These are phyloP conservation scores for Fusarium torulosum DNA, from an alignment of 2,329 filamentous ascomycete genomes.

Conservation along the genomic window DNA sequence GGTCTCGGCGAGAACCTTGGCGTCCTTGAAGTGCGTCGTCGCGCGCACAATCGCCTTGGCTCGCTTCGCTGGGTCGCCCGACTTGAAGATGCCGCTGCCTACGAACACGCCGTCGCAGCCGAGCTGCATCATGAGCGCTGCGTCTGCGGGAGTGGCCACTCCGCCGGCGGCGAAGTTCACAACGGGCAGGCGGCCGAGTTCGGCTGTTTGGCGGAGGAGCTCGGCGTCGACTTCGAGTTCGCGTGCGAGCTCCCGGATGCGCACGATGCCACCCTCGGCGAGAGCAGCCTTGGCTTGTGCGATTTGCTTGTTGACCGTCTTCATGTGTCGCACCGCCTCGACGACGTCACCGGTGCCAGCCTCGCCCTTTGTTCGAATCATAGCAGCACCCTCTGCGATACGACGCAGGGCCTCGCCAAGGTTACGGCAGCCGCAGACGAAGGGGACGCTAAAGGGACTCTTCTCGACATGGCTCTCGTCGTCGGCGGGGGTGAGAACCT, in stretches of 20 bases:
- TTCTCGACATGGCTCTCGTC: conserved; percentile 93
- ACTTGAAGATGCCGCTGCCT: conserved; percentile 97
- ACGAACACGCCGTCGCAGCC: conserved; percentile 99
- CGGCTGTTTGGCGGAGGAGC: conserved; percentile 86
- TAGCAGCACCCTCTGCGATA: conserved; percentile 93
- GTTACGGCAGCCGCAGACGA: conserved; percentile 96
- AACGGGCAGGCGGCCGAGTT: conserved; percentile 88
- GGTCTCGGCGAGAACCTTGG: conserved; percentile 87
- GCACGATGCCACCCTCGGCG: conserved; percentile 62
- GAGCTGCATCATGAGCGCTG: conserved; percentile 97
- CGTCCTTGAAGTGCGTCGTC: conserved; percentile 88
- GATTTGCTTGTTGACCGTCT: conserved; percentile 87
- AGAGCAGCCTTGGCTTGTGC: conserved; percentile 82
- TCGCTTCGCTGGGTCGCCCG: conserved; percentile 87
- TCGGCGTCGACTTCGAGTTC: conserved; percentile 83
- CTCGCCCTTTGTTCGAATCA: conserved; percentile 99
- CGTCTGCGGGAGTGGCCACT: conserved; percentile 98
- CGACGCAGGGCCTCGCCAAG: conserved; percentile 92
- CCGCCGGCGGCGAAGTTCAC: conserved; percentile 99
- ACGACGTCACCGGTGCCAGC: conserved; percentile 97
- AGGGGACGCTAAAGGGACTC: conserved; percentile 82
- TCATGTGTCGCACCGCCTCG: conserved; percentile 96
- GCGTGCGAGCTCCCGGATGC: conserved; percentile 78
- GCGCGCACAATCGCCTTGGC: conserved; percentile 96
- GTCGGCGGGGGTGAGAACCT: conserved; percentile 96